A percentile compares a stretch with the other conserved stretches of the same genome.
These are phyloP conservation scores for Linanthus parryae DNA, from an alignment of 148 eudicot species.

Conservation along the genomic window DNA sequence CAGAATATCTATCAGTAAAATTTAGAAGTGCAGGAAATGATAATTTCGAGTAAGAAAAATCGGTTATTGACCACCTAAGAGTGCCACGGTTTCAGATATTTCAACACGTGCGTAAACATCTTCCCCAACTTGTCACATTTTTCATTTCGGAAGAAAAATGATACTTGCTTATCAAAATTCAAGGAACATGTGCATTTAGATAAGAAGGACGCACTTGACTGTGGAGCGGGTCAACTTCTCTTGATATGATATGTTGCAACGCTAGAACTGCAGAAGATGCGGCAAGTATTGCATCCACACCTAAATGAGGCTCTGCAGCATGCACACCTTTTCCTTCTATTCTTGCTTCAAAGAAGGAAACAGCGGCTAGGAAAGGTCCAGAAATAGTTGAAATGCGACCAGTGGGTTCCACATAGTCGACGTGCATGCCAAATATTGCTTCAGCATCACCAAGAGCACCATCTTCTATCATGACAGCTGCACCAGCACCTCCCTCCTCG, in stretches of 20 bases:
- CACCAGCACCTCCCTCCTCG: constrained; percentile 95
- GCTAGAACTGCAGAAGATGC: constrained; percentile 56
- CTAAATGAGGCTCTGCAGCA: constrained; percentile 63
- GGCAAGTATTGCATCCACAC: constrained; percentile 56
- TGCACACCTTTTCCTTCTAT: constrained; percentile 82
- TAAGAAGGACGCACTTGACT: constrained; percentile 41
- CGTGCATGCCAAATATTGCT: constrained; percentile 86
- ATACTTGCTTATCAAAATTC: too few relatives aligned
- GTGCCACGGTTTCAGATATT: background rate
- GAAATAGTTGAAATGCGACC: constrained; percentile 50
- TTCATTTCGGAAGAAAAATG: background rate
- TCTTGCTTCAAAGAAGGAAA: constrained; percentile 51
- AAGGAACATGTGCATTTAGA: too few relatives aligned
- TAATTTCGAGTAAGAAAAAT: background rate
- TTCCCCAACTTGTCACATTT: background rate
- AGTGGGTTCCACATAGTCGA: constrained; percentile 42
- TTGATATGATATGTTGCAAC: constrained; percentile 66
- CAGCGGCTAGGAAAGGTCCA: constrained; percentile 70
- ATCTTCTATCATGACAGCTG: constrained; percentile 74
- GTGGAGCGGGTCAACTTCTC: constrained; percentile 76
- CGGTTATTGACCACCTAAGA: background rate
- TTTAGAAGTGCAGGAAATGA: background rate
- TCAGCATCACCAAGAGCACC: constrained; percentile 83
- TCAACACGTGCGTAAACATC: background rate
- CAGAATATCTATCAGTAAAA: too few relatives aligned